Evolutionary conservation across 192 early-diverging fungal species (phyloP), one percentile per base, ranked within the genome.

Genomic region (Backusella circina): DNA sequence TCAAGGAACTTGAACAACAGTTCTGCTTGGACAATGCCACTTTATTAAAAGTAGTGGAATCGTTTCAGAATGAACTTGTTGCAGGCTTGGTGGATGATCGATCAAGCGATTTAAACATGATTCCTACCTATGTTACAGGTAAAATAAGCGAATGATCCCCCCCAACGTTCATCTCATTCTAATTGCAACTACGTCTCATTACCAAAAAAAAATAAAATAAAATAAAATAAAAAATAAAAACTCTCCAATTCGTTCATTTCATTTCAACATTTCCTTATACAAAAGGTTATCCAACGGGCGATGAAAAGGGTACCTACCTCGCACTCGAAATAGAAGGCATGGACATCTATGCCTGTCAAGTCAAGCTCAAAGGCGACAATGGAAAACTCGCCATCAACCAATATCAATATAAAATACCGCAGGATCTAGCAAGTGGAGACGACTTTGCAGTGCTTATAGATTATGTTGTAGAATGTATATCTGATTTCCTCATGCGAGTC

Each of bases 241-340:
- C 13, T 10, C 39, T 12, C 39, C 39, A 41, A 41, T 41, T 41
- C 39, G 39, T 10, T 41, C 39, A 41, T 41, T 41, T 41, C 39
- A 41, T 4, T 37, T 37, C 36, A 37, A 37, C 36, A 37, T 37
- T 37, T 9, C 5, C 36, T 9, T 37, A 13, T 39, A 41, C 15
- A 8, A 61, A 39, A 83, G 82, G 82, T 5, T 75, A 91, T 4
- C 95, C 96, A 7, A 92, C 90, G 65, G 97, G 97, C n/a, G 85
- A 88, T 78, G 97, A 99, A 75, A 86, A 85, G 44, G 97, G 97
- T 21, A 89, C 90, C 5, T 95, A 88, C 79, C 86, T 99, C 33
- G 95, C 97, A 30, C 81, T 99, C 37, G 97, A 99, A 80, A 86
- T 99, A 30, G 96, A 95, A 39, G 96, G 96, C 23, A 94, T 93